These are phyloP conservation scores for Aspergillus intermedius DNA, from an alignment of 2,329 filamentous ascomycete genomes.

Conservation along the genomic window DNA sequence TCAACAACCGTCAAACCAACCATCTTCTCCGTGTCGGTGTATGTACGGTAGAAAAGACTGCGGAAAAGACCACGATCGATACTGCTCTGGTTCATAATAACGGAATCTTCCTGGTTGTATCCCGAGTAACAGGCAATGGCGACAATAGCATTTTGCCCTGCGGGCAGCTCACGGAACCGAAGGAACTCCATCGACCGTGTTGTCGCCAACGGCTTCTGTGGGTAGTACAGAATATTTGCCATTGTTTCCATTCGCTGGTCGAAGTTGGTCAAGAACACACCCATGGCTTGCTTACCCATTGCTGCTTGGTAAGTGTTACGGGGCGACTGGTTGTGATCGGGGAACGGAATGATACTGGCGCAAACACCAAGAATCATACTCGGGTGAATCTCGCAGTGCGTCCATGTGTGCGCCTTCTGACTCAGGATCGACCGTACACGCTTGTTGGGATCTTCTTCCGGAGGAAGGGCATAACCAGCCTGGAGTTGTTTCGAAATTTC, in stretches of 20 bases:
- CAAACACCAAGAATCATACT: conserved; percentile 99
- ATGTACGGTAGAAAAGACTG: conserved; percentile 95
- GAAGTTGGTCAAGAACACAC: conserved; percentile 96
- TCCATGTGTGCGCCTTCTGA: conserved; percentile 83
- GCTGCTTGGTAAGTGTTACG: conserved; percentile 99
- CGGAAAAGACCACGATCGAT: conserved; percentile 97
- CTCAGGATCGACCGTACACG: conserved; percentile 85
- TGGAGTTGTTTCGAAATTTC: conserved; percentile 69
- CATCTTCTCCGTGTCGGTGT: conserved; percentile 94
- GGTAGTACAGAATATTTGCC: conserved; percentile 98
- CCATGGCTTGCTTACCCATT: conserved; percentile 99
- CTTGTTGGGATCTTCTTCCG: conserved; percentile 70
- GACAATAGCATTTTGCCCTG: conserved; percentile 96
- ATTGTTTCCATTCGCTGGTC: conserved; percentile 97
- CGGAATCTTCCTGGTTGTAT: conserved; percentile 99
- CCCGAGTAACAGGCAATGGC: conserved; percentile 96
- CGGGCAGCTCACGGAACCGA: conserved; percentile 94
- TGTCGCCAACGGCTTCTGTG: conserved; percentile 92
- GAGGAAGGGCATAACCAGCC: conserved; percentile 53
- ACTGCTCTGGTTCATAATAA: conserved; percentile 99
- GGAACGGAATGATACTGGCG: conserved; percentile 98
- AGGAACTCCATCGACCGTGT: conserved; percentile 98
- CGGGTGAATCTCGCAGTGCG: conserved; percentile 97
- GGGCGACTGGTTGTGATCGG: conserved; percentile 94
- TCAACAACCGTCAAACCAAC: conserved; percentile 91